Conservation (phyloP, 441 rosid genomes). For the Croton setiger region DNA sequence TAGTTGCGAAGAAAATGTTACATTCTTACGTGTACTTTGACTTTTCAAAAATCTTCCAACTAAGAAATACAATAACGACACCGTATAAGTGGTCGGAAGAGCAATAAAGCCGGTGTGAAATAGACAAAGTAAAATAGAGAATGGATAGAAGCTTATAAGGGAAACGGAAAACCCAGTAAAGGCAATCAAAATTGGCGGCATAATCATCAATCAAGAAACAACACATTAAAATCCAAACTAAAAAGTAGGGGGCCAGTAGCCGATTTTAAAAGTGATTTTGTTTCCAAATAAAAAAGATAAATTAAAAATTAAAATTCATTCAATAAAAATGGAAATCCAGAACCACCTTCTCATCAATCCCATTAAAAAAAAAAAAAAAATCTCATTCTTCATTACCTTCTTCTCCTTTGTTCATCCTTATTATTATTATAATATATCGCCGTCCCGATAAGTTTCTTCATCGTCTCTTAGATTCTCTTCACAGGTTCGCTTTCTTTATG, state of each 20-base stretch:
- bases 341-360: neutral
- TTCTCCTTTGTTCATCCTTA: neutral
- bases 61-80: neutral
- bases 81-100: neutral
- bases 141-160: neutral
- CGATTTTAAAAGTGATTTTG: slow-evolving; percentile 10
- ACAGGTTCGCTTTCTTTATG: slow-evolving; percentile 7
- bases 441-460: neutral
- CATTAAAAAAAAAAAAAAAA: neutral
- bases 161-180: neutral
- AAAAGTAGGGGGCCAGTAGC: neutral
- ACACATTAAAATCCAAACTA: neutral
- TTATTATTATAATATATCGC: neutral
- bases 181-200: slow-evolving; percentile 18
- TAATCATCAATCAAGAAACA: neutral
- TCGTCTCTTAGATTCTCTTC: neutral
- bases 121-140: neutral
- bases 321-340: slow-evolving; percentile 14
- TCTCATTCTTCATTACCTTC: neutral
- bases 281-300: slow-evolving; percentile 6
- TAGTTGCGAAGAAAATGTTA: too few species aligned
- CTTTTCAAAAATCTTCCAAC: neutral
- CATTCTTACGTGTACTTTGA: neutral
- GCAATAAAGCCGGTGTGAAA: neutral
- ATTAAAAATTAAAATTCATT: neutral